These are phyloP conservation scores for Endoconidiophora polonica DNA, from an alignment of 2,329 filamentous ascomycete genomes.

Conservation along the genomic window DNA sequence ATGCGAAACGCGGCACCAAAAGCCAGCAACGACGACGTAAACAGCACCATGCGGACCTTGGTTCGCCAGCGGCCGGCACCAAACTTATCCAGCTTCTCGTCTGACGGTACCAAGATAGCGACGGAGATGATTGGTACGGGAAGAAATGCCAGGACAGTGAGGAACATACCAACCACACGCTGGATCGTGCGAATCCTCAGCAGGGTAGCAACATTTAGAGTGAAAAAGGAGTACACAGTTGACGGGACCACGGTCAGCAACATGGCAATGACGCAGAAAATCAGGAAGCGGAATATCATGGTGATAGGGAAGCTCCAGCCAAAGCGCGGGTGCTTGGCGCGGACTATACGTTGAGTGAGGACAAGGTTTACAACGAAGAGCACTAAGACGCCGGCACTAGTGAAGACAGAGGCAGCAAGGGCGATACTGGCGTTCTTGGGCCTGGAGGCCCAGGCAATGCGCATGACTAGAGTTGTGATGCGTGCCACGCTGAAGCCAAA, in stretches of 20 bases:
- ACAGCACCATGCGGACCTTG: slow-evolving; percentile 49
- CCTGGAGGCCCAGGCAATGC: slow-evolving; percentile 34
- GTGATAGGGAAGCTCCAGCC: slow-evolving; percentile 48
- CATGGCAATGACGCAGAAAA: slow-evolving; percentile 38
- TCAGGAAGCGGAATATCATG: slow-evolving; percentile 38
- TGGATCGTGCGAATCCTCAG: slow-evolving; percentile 44
- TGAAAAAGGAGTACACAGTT: slow-evolving; percentile 51
- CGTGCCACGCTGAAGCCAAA: slow-evolving; percentile 44
- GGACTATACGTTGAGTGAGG: slow-evolving; percentile 57
- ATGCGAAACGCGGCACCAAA: slow-evolving; percentile 55
- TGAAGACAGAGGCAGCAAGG: slow-evolving; percentile 50
- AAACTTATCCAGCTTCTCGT: slow-evolving; percentile 28
- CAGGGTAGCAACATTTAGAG: slow-evolving; percentile 33
- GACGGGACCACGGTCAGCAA: slow-evolving; percentile 50
- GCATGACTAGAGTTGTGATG: slow-evolving; percentile 32
- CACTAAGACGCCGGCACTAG: slow-evolving; percentile 56
- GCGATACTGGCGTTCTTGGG: slow-evolving; percentile 26
- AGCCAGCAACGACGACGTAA: slow-evolving; percentile 41
- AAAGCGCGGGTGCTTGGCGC: slow-evolving; percentile 51
- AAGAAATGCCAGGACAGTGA: slow-evolving; percentile 42
- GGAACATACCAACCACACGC: slow-evolving; percentile 47
- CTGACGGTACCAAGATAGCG: slow-evolving; percentile 33
- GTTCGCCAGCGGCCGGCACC: slow-evolving; percentile 49
- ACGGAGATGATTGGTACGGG: slow-evolving; percentile 39
- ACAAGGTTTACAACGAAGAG: slow-evolving; percentile 66